Conservation (phyloP, 305 asterid species). For the Fraxinus angustifolia region DNA sequence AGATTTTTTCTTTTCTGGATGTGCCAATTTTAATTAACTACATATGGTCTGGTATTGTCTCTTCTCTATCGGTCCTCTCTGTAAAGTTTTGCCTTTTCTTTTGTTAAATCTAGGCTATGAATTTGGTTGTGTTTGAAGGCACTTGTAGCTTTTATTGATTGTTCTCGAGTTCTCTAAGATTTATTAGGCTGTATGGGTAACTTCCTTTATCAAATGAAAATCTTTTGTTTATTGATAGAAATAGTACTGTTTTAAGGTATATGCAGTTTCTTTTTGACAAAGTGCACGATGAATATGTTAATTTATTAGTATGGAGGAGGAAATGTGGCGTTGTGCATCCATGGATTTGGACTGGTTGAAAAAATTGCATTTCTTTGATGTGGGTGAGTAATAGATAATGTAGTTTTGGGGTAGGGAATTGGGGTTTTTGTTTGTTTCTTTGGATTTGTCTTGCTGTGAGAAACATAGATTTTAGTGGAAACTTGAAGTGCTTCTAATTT, state of each 20-base stretch:
- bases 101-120: not conserved
- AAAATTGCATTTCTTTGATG: not conserved
- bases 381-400: conserved; percentile 5
- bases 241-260: not conserved
- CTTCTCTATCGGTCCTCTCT: not conserved
- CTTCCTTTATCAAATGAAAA: not conserved
- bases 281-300: not conserved
- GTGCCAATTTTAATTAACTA: not conserved
- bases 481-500: conserved; percentile 31
- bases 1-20: not conserved
- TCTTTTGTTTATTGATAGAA: conserved; percentile 1
- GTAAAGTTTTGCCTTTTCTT: not conserved
- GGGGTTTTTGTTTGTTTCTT: conserved; percentile 7
- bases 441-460: conserved; percentile 23
- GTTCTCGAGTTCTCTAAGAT: not conserved
- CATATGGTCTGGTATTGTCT: not conserved
- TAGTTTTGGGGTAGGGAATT: conserved; percentile 10
- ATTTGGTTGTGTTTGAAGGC: not conserved
- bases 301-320: conserved; percentile 3
- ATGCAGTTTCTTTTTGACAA: not conserved
- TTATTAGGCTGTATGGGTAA: not conserved
- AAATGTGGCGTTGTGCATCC: not conserved
- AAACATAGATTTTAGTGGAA: conserved; percentile 32
- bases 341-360: not conserved
- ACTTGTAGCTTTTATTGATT: not conserved